Base-by-base conservation (phyloP, 1,139 yeast genomes). In the Debaryomyces robertsiae region DNA sequence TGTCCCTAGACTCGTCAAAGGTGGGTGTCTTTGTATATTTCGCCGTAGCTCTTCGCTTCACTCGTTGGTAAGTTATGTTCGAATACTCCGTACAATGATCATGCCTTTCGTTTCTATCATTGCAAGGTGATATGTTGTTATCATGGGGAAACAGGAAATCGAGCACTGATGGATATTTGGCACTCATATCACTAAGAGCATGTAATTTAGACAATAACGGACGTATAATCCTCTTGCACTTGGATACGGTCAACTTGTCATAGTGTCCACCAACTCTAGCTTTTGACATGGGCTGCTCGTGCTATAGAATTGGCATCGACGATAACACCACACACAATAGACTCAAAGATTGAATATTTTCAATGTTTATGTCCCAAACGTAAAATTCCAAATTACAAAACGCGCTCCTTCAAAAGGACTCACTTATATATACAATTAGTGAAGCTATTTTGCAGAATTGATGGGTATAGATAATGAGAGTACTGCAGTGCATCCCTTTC, bases 161-260 rank as follows among this genome's bases (percentile, higher is more conserved):
- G 13, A 58, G 42, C n/a, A 51, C 44, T 10, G 49, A 43, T 2
- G 70, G 64, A 38, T 57, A 54, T 42, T 61, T 63, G 13, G 46
- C 38, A 39, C 50, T 50, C 35, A 58, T 40, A 32, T 63, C 67
- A 34, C 66, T 63, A 29, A 70, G 54, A 4, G 57, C 46, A 48
- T 69, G 74, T 17, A 69, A 56, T 41, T 67, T 68, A 34, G 72
- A 52, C 6, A 68, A 45, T 14, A 71, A 51, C 10, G 76, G 76
- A 22, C 76, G 58, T 7, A 65, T 57, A 2, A 65, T 50, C 36
- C 74, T 52, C 47, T 66, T 67, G 51, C 69, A 66, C 43, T 63
- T 58, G 4, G 61, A 39, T 10, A 43, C 27, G 9, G 39, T 39
- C 17, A 43, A 32, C 4, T 27, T 17, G 11, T 33, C 46, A 22